A percentile compares a stretch with the other conserved stretches of the same genome.
Conservation (phyloP, 257 asterid genomes). For the Cinchona pubescens region DNA sequence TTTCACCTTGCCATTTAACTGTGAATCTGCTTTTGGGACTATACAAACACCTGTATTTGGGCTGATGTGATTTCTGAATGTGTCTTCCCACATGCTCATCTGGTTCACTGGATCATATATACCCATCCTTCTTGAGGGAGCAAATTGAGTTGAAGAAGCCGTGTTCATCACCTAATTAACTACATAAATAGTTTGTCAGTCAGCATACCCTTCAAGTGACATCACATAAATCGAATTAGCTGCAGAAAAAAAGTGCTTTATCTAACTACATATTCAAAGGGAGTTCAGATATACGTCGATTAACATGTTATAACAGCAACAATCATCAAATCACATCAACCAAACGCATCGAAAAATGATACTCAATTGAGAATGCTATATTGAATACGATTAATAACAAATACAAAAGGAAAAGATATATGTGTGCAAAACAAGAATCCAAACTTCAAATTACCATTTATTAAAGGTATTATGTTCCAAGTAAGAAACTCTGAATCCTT, state of each 20-base stretch:
- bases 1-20: constrained; percentile 59
- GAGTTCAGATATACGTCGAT: background rate
- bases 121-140: constrained; percentile 64
- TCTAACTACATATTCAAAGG: background rate
- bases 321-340: background rate
- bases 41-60: constrained; percentile 42
- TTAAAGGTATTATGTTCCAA: background rate
- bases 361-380: background rate
- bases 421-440: background rate
- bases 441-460: constrained; percentile 4
- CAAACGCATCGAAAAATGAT: background rate
- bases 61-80: constrained; percentile 50
- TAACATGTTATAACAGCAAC: background rate
- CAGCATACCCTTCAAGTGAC: background rate
- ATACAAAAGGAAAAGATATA: background rate
- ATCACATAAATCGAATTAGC: background rate
- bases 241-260: background rate
- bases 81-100: constrained; percentile 79
- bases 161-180: constrained; percentile 39
- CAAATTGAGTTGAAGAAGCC: constrained; percentile 73
- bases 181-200: background rate
- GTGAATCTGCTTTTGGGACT: constrained; percentile 41
- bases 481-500: background rate
- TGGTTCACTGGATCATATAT: constrained; percentile 66
- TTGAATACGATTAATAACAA: background rate